phyloP scores from a whole-genome alignment of 2,329 filamentous ascomycete genomes.

The Xylaria polymorpha region DNA sequence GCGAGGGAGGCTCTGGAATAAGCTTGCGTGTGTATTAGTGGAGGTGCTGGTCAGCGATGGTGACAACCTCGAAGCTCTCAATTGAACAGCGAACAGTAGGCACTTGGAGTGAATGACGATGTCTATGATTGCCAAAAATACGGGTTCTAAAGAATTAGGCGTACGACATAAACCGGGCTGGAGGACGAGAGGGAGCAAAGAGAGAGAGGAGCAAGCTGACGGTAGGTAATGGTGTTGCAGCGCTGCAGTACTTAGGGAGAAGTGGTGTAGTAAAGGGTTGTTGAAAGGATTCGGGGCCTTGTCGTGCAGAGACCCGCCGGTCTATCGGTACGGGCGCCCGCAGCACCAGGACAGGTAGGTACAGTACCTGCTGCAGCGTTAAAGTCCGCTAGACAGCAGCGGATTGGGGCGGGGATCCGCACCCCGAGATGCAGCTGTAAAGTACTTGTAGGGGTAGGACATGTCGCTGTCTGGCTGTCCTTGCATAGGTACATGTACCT shows the following conservation, averaged over 20 bases:
- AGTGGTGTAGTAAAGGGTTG: conserved; percentile 31
- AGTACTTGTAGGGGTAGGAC: background rate
- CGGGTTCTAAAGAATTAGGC: background rate
- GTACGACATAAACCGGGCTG: conserved; percentile 22
- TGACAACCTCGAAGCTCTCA: conserved; percentile 8
- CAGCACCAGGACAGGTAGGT: conserved; percentile 29
- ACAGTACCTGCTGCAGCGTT: background rate
- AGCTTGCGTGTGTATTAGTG: conserved; percentile 22
- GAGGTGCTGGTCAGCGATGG: conserved; percentile 2
- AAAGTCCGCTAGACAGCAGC: background rate
- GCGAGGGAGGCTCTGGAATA: conserved; percentile 20
- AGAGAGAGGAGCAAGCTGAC: conserved; percentile 20
- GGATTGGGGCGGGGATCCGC: background rate
- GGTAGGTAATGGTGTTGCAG: conserved; percentile 28
- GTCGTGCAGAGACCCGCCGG: conserved; percentile 34
- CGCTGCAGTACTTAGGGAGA: conserved; percentile 12
- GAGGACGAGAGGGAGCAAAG: conserved; percentile 16
- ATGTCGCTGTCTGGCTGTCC: background rate
- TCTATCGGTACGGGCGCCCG: conserved; percentile 35
- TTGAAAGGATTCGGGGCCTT: conserved; percentile 42
- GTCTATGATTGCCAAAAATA: conserved; percentile 10
- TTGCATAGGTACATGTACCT: background rate
- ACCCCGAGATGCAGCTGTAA: background rate
- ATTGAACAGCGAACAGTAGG: conserved; percentile 23
- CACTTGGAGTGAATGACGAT: background rate